A percentile compares a stretch with the other conserved stretches of the same genome.
phyloP scores from a whole-genome alignment of 768 basidiomycete genomes.

The Leccinellum luteum region DNA sequence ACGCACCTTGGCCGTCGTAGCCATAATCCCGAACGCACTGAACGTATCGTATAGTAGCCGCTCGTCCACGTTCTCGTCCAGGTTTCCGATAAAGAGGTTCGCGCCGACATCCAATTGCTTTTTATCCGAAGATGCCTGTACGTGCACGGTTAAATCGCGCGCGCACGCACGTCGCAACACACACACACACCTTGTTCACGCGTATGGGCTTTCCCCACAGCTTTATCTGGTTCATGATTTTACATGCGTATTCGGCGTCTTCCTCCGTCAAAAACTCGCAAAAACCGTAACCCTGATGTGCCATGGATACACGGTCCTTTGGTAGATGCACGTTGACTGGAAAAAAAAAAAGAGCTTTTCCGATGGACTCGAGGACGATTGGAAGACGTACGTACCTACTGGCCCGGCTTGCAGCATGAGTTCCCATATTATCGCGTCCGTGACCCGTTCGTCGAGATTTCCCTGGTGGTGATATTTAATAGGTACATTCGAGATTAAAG shows the following conservation, averaged over 20 bases:
- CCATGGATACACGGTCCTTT: conserved; percentile 97
- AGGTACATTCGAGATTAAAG: background rate
- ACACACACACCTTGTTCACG: conserved; percentile 97
- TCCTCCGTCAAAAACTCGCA: conserved; percentile 99
- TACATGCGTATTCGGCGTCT: conserved; percentile 99
- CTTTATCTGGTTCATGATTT: conserved; percentile 99
- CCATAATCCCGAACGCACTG: conserved; percentile 90
- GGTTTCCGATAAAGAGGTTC: conserved; percentile 64
- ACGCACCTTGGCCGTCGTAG: conserved; percentile 79
- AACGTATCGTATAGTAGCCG: conserved; percentile 92
- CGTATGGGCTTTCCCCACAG: conserved; percentile 98
- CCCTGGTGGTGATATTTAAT: conserved; percentile 49
- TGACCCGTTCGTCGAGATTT: conserved; percentile 93
- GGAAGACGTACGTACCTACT: conserved; percentile 64
- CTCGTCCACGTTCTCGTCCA: conserved; percentile 96
- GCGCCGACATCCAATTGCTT: conserved; percentile 98
- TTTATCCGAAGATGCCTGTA: conserved; percentile 71
- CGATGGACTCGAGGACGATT: background rate
- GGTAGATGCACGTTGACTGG: conserved; percentile 46
- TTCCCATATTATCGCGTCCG: conserved; percentile 96
- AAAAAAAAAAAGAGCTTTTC: background rate
- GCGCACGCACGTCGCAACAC: conserved; percentile 28
- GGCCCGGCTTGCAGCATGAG: conserved; percentile 99
- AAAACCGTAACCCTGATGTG: conserved; percentile 99
- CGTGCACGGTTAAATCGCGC: conserved; percentile 6